Evolutionary conservation across 192 early-diverging fungal species (phyloP), one percentile per base, ranked within the genome.

Genomic region (Podila clonocystis): DNA sequence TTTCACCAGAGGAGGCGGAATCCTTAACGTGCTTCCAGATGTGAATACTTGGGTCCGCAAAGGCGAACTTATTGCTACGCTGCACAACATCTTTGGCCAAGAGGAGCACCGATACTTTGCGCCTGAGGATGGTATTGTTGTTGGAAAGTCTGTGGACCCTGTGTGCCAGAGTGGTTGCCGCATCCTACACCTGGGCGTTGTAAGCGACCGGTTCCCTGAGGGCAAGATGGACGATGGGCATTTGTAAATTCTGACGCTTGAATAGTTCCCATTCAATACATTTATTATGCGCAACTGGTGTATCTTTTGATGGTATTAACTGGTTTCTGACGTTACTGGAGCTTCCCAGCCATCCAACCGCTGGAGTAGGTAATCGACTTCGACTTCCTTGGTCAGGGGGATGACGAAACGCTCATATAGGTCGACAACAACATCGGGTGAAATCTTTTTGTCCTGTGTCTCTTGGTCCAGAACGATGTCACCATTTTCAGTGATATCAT

Each of bases 401-500:
- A 99, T 99, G n/a, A 98, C 94, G 75, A 91, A 97, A 73, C 93
- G 87, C 71, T 97, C 93, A 87, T 99, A 99, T 58, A 99, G 84
- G 33, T 94, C 90, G 4, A 95, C 94, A 9, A 99, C 94, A 19
- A 96, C 85, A 61, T 97, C 91, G 2, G 93, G 89, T 55, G 91
- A 90, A 49, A 99, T 94, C 50, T 88, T 87, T 57, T 82, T 60
- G n/a, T 29, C 63, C 11, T 82, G 59, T 48, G 50, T 62, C 28
- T 48, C 76, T 20, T 52, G 57, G 41, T 26, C 11, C 22, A 75
- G 45, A 48, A 71, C 68, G 41, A 82, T 65, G 13, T 77, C 83
- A 5, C 84, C 64, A 68, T 68, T 68, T 60, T 94, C 87, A 6
- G 88, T 89, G 58, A 96, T 88, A 79, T 97, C 96, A 74, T 96